These are phyloP conservation scores for Lachnellula suecica DNA, from an alignment of 2,329 filamentous ascomycete genomes.

Conservation along the genomic window DNA sequence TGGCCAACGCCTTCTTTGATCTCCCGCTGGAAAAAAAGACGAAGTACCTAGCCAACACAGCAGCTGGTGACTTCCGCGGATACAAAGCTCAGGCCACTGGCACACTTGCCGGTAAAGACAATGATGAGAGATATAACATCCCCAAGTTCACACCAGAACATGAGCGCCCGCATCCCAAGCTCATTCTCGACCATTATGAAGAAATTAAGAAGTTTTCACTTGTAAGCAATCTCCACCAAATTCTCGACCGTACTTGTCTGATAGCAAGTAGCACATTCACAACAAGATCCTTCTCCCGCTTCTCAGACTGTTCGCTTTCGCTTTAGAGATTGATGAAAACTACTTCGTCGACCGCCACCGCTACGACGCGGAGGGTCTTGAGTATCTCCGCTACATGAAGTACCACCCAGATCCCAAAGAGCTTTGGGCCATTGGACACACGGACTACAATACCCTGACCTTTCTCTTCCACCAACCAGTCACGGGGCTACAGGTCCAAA, in stretches of 20 bases:
- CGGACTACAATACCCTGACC: slow-evolving; percentile 53
- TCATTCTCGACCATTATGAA: slow-evolving; percentile 47
- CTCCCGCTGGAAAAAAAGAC: slow-evolving; percentile 57
- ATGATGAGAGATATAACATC: slow-evolving; percentile 57
- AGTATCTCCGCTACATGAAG: slow-evolving; percentile 60
- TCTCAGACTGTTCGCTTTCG: slow-evolving; percentile 56
- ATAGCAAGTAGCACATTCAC: slow-evolving; percentile 28
- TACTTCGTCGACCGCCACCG: slow-evolving; percentile 51
- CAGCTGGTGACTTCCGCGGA: slow-evolving; percentile 53
- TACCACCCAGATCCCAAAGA: slow-evolving; percentile 47
- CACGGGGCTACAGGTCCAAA: slow-evolving; percentile 52
- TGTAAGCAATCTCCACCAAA: not conserved
- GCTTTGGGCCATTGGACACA: slow-evolving; percentile 50
- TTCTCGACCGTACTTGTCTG: not conserved
- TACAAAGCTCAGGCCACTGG: slow-evolving; percentile 40
- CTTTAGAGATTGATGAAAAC: slow-evolving; percentile 59
- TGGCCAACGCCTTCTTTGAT: slow-evolving; percentile 56
- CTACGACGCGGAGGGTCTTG: slow-evolving; percentile 54
- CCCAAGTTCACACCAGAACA: slow-evolving; percentile 51
- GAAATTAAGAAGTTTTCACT: slow-evolving; percentile 53
- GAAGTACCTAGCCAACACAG: slow-evolving; percentile 47
- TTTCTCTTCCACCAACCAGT: slow-evolving; percentile 57
- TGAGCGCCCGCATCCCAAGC: slow-evolving; percentile 42
- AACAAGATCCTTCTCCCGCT: slow-evolving; percentile 57
- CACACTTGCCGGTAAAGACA: slow-evolving; percentile 38